Percentiles rank a stretch among this genome's conserved stretches.
phyloP scores from a whole-genome alignment of 78 protist genomes.

The Dictyostelium purpureum region DNA sequence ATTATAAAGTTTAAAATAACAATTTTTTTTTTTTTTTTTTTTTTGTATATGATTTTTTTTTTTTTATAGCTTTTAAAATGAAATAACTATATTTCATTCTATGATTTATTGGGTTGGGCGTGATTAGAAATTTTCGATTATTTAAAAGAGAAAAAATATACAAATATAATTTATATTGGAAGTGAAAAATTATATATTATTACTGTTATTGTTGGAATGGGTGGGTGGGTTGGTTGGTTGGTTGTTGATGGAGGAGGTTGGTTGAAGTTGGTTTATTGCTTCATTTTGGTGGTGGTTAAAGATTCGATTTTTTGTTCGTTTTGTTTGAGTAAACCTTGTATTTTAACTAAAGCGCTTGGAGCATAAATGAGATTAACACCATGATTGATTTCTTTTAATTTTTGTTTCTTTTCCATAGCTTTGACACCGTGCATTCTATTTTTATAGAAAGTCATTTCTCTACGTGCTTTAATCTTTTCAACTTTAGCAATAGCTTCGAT shows the following conservation, averaged over 20 bases:
- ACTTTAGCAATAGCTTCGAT: conserved; percentile 54
- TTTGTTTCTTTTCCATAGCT: background rate
- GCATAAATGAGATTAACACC: conserved; percentile 26
- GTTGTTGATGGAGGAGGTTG: background rate
- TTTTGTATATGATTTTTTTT: no score
- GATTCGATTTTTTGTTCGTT: conserved; percentile 19
- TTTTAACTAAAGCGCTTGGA: conserved; percentile 42
- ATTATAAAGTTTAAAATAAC: no score
- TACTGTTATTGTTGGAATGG: no score
- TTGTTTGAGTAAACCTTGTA: conserved; percentile 8
- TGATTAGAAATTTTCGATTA: no score
- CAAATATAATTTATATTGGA: no score
- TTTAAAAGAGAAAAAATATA: no score
- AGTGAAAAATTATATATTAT: no score
- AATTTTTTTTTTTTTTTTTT: no score
- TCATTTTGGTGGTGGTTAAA: conserved; percentile 7
- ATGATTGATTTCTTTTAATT: conserved; percentile 26
- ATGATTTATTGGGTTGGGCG: no score
- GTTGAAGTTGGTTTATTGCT: background rate
- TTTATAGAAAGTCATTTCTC: conserved; percentile 23
- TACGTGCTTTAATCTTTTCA: conserved; percentile 37
- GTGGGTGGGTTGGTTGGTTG: background rate
- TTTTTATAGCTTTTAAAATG: no score
- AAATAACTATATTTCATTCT: no score
- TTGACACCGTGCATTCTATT: conserved; percentile 49